Conservation (phyloP, 2,329 filamentous ascomycete species). For the Pseudogymnoascus sp. region DNA sequence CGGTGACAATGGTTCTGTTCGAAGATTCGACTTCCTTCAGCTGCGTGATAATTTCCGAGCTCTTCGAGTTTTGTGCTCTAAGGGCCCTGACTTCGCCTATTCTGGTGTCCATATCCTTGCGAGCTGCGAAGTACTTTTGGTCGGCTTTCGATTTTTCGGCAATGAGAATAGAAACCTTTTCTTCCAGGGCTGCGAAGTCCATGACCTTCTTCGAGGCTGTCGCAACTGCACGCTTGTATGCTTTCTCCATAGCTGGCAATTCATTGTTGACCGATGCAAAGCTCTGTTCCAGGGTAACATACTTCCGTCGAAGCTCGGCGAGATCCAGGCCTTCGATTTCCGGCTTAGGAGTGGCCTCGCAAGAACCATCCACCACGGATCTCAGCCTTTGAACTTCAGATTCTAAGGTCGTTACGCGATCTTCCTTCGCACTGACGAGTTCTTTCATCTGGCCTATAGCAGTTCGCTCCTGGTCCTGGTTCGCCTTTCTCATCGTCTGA, state of each 20-base stretch:
- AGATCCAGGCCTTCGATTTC: constrained; percentile 52
- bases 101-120: constrained; percentile 85
- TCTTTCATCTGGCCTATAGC: constrained; percentile 72
- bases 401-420: constrained; percentile 74
- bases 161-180: constrained; percentile 63
- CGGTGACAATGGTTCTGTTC: constrained; percentile 67
- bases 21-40: constrained; percentile 84
- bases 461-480: constrained; percentile 66
- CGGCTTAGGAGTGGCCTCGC: constrained; percentile 33
- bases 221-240: constrained; percentile 82
- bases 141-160: constrained; percentile 95
- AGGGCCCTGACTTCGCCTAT: constrained; percentile 73
- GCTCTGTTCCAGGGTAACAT: constrained; percentile 68
- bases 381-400: constrained; percentile 69
- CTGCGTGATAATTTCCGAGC: constrained; percentile 85
- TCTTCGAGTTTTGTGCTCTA: constrained; percentile 78
- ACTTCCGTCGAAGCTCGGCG: constrained; percentile 68
- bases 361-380: constrained; percentile 43
- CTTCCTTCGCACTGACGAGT: constrained; percentile 69
- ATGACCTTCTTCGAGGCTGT: constrained; percentile 80
- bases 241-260: constrained; percentile 79
- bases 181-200: constrained; percentile 69
- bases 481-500: constrained; percentile 68
- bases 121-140: constrained; percentile 93
- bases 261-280: constrained; percentile 81